Evolutionary conservation across 2,329 filamentous ascomycete genomes (phyloP).

Genomic region (Sordariomycetes sp.): DNA sequence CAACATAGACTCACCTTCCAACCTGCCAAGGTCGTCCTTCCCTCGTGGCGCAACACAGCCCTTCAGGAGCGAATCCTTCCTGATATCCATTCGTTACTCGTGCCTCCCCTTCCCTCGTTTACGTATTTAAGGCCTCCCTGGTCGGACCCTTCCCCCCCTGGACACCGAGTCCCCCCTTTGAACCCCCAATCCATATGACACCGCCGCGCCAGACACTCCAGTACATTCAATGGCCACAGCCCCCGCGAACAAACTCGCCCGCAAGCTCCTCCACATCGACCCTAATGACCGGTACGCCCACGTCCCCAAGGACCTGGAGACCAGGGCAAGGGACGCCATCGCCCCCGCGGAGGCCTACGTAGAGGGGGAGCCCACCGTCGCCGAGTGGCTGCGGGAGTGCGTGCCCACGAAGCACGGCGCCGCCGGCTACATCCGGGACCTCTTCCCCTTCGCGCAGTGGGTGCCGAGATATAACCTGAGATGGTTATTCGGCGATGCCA

Average conservation of each 20-base stretch:
- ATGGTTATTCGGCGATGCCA: slow-evolving; percentile 64
- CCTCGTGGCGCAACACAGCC: too few relatives aligned
- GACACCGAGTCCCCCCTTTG: not conserved
- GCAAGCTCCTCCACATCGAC: slow-evolving; percentile 21
- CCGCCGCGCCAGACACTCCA: not conserved
- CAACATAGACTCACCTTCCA: too few relatives aligned
- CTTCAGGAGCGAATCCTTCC: too few relatives aligned
- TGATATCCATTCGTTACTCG: not conserved
- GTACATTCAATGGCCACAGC: not conserved
- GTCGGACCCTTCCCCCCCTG: not conserved
- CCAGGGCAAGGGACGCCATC: slow-evolving; percentile 14
- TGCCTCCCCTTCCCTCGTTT: not conserved
- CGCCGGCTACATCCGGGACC: slow-evolving; percentile 33
- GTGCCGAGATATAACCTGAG: slow-evolving; percentile 59
- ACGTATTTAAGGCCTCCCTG: too few relatives aligned
- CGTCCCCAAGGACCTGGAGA: slow-evolving; percentile 18
- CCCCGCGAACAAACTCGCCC: slow-evolving; percentile 3
- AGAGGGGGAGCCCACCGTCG: slow-evolving; percentile 56
- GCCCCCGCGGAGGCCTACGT: slow-evolving; percentile 25
- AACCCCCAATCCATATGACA: not conserved
- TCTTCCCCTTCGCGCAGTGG: slow-evolving; percentile 61
- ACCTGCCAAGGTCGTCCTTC: too few relatives aligned
- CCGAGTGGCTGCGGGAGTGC: slow-evolving; percentile 49
- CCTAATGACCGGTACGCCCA: slow-evolving; percentile 17
- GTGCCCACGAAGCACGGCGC: slow-evolving; percentile 36